Conservation (phyloP, 495 filamentous ascomycete genomes). For the Hyphodiscus hymeniophilus region DNA sequence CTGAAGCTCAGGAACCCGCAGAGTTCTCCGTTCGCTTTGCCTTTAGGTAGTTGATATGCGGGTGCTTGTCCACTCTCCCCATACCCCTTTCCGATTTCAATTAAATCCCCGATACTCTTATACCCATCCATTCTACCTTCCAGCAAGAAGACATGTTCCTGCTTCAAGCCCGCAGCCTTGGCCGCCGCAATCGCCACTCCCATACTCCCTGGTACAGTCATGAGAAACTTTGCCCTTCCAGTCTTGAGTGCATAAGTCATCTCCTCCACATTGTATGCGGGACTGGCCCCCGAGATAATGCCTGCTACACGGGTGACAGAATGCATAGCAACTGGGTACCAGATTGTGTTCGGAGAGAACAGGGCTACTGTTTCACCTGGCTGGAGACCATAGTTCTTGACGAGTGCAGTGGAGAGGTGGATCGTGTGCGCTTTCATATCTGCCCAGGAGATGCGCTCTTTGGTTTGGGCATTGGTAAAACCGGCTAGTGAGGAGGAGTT, state of each 20-base stretch:
- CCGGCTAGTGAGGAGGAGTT: conserved; percentile 34
- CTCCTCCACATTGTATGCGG: conserved; percentile 70
- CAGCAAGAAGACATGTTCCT: conserved; percentile 39
- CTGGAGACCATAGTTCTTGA: conserved; percentile 63
- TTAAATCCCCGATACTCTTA: conserved; percentile 23
- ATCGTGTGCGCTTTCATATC: conserved; percentile 42
- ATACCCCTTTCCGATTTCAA: conserved; percentile 11
- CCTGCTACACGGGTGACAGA: conserved; percentile 78
- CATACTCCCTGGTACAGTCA: conserved; percentile 50
- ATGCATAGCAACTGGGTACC: conserved; percentile 61
- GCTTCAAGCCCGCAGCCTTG: conserved; percentile 51
- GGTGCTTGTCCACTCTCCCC: conserved; percentile 11
- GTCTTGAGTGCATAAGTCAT: conserved; percentile 63
- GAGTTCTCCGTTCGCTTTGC: conserved; percentile 44
- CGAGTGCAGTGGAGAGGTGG: conserved; percentile 47
- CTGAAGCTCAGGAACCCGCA: conserved; percentile 51
- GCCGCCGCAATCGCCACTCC: conserved; percentile 61
- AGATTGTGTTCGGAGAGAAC: conserved; percentile 64
- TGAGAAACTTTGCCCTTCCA: conserved; percentile 56
- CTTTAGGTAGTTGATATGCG: conserved; percentile 35
- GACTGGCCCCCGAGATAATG: conserved; percentile 71
- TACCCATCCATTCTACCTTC: conserved; percentile 31
- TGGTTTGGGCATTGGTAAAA: conserved; percentile 47
- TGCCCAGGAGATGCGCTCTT: conserved; percentile 44
- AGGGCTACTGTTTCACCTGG: conserved; percentile 71